Percentiles rank a stretch among this genome's conserved stretches.
Evolutionary conservation across 2,329 filamentous ascomycete genomes (phyloP).

Genomic region (Daldinia sp.): DNA sequence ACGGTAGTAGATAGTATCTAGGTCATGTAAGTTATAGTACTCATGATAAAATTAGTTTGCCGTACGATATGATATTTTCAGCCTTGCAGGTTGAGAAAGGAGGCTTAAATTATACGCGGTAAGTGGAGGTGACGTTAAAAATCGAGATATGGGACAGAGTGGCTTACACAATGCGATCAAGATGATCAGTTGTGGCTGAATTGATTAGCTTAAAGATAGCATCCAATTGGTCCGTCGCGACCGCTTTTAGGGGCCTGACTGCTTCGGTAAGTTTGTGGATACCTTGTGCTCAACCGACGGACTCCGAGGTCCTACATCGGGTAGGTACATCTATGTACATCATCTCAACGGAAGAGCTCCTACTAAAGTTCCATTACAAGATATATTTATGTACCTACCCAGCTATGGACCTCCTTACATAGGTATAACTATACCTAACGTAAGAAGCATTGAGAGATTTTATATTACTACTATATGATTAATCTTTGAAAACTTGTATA

Average conservation of each 20-base stretch:
- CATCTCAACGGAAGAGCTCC: neutral
- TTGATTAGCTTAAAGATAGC: neutral
- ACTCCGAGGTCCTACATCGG: conserved; percentile 26
- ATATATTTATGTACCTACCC: too few relatives aligned
- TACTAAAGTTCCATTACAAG: too few relatives aligned
- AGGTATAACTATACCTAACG: too few relatives aligned
- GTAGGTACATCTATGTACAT: neutral
- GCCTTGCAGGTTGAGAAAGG: neutral
- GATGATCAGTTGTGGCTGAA: neutral
- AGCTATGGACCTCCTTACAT: too few relatives aligned
- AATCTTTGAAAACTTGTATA: too few relatives aligned
- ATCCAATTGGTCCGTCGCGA: neutral
- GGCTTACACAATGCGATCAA: neutral
- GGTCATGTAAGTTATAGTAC: neutral
- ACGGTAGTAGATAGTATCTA: too few relatives aligned
- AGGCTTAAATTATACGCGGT: neutral
- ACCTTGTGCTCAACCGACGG: conserved; percentile 5
- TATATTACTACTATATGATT: too few relatives aligned
- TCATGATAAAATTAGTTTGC: neutral
- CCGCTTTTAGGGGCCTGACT: conserved; percentile 1
- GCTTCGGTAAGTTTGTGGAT: conserved; percentile 16
- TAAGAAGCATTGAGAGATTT: neutral
- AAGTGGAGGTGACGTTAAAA: neutral
- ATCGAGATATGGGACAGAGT: neutral
- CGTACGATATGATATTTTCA: neutral